A percentile compares a stretch with the other conserved stretches of the same genome.
These are phyloP conservation scores for Magnolia officinalis DNA, from an alignment of 164 flowering plant species.

Conservation along the genomic window DNA sequence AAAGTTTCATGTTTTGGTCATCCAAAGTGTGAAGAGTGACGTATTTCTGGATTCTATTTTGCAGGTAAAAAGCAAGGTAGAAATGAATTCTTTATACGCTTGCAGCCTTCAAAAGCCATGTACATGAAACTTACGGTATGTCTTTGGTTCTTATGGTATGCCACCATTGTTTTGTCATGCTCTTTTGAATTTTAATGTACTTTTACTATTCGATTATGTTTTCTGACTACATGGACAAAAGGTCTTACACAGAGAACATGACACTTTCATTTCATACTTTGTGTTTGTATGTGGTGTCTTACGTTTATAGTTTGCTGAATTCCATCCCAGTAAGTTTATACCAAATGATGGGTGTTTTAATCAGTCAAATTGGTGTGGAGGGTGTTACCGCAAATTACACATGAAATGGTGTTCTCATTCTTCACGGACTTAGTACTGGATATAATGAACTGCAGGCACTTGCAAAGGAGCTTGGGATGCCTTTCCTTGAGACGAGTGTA, in stretches of 20 bases:
- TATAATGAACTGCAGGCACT: slow-evolving; percentile 44
- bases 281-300: no score
- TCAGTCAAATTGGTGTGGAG: no score
- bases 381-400: no score
- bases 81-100: slow-evolving; percentile 90
- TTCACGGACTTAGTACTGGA: neutral
- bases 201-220: no score
- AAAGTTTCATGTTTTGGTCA: neutral
- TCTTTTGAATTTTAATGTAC: no score
- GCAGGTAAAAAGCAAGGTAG: slow-evolving; percentile 88
- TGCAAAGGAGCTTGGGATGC: slow-evolving; percentile 80
- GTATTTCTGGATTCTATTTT: neutral
- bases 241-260: no score
- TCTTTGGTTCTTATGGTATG: neutral
- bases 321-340: no score
- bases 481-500: slow-evolving; percentile 82
- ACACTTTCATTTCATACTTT: no score
- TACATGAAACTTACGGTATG: slow-evolving; percentile 95
- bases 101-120: slow-evolving; percentile 93
- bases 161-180: no score
- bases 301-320: no score
- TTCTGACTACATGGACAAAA: no score
- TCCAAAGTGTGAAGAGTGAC: neutral
- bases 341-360: no score
- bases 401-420: neutral